Evolutionary conservation across 352 stramenopile species (phyloP).

Genomic region (Globisporangium carolinianum): DNA sequence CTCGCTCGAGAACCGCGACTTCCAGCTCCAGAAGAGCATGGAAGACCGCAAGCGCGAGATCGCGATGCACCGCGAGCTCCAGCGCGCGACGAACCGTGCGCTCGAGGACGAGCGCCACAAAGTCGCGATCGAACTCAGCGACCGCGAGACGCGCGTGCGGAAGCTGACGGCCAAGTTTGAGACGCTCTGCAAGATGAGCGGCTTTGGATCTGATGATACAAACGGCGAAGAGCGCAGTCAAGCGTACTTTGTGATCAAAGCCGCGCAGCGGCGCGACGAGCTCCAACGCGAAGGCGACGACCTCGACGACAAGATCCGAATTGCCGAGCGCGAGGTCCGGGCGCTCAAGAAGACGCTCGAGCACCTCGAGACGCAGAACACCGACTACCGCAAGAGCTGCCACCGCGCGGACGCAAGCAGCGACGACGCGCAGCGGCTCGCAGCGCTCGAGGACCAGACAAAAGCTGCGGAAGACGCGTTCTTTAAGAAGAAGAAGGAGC

Average conservation of each 20-base stretch:
- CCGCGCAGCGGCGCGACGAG: conserved; percentile 93
- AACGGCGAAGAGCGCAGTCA: conserved; percentile 85
- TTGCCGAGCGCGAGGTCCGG: conserved; percentile 90
- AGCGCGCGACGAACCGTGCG: conserved; percentile 80
- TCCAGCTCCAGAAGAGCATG: conserved; percentile 92
- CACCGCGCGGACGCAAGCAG: conserved; percentile 84
- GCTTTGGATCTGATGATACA: conserved; percentile 54
- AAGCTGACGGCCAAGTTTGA: conserved; percentile 94
- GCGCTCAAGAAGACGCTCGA: conserved; percentile 91
- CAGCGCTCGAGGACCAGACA: conserved; percentile 80
- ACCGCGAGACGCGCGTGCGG: conserved; percentile 81
- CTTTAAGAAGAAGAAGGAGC: conserved; percentile 93
- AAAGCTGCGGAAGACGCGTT: conserved; percentile 85
- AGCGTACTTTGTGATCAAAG: conserved; percentile 94
- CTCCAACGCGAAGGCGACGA: conserved; percentile 93
- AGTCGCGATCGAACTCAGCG: conserved; percentile 85
- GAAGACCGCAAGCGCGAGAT: conserved; percentile 92
- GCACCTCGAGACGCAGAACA: conserved; percentile 91
- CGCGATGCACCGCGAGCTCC: conserved; percentile 81
- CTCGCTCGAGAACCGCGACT: conserved; percentile 91
- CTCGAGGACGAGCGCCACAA: conserved; percentile 93
- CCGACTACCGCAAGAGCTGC: conserved; percentile 92
- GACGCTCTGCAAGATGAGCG: conserved; percentile 78
- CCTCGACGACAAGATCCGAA: conserved; percentile 91
- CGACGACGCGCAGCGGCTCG: conserved; percentile 82